Percentiles rank a stretch among this genome's conserved stretches.
These are phyloP conservation scores for Phaeodactylum tricornutum DNA, from an alignment of 108 stramenopile genomes.

Conservation along the genomic window DNA sequence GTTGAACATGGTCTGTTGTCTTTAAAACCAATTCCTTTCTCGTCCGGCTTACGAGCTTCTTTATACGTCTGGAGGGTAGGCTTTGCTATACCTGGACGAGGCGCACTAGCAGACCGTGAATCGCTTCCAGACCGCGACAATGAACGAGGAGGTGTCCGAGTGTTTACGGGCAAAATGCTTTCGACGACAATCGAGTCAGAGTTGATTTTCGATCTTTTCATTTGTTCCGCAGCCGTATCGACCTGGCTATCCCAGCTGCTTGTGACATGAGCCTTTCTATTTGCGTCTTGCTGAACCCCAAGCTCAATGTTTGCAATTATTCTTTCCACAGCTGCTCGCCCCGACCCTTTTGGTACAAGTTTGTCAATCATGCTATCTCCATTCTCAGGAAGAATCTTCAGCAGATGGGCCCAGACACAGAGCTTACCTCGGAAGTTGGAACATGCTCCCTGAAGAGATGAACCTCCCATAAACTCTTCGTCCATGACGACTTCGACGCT, in stretches of 20 bases:
- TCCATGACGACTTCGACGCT: slow-evolving; percentile 99
- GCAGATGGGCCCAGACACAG: slow-evolving; percentile 82
- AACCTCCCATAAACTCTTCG: slow-evolving; percentile 96
- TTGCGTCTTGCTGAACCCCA: slow-evolving; percentile 4
- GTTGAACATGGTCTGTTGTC: slow-evolving; percentile 23
- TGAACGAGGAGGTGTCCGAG: too few relatives aligned
- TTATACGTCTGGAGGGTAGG: too few relatives aligned
- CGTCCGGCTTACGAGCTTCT: slow-evolving; percentile 57
- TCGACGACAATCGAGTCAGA: too few relatives aligned
- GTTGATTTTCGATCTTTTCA: too few relatives aligned
- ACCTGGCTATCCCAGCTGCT: not conserved
- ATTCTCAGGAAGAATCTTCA: slow-evolving; percentile 66
- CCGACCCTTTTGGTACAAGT: slow-evolving; percentile 51
- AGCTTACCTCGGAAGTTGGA: slow-evolving; percentile 91
- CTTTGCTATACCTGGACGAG: too few relatives aligned
- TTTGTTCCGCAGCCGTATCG: too few relatives aligned
- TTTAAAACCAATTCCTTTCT: slow-evolving; percentile 57
- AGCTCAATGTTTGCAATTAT: slow-evolving; percentile 42
- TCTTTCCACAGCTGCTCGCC: slow-evolving; percentile 48
- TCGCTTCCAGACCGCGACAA: too few relatives aligned
- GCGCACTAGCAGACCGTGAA: too few relatives aligned
- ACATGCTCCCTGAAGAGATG: slow-evolving; percentile 87
- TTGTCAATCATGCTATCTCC: slow-evolving; percentile 60
- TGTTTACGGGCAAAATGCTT: too few relatives aligned
- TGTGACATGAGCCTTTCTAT: slow-evolving; percentile 6